Base-by-base conservation (phyloP, 176 grass and related monocot species). In the Dactylis glomerata region DNA sequence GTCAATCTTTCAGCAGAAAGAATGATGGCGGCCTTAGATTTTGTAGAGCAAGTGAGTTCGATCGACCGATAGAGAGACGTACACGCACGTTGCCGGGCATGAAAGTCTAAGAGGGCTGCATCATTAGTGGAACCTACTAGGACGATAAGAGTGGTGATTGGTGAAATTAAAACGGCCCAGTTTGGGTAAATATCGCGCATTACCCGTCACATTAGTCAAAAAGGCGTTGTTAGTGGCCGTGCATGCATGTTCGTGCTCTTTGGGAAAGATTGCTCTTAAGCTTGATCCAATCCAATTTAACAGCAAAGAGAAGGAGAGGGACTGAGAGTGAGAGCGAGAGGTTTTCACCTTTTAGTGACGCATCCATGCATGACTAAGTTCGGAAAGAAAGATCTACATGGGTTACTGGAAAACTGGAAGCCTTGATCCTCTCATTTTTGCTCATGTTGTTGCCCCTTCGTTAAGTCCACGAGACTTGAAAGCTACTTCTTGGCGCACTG, bases 381-480 rank as follows among this genome's bases (percentile, higher is more conserved):
- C 22, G 32, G 31, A 67, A 67, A 10, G 16, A 66, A 65, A 1
- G 30, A 62, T 31, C 28, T 9, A 0, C 15, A 33, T 30, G 28
- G 61, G 28, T 64, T 17, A 33, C n/a, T n/a, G n/a, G n/a, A n/a
- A n/a, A n/a, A n/a, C n/a, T n/a, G 8, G 37, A 40, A 40, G 37
- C 41, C 69, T 17, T 46, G 71, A 15, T 50, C 72, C 51, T 51
- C 72, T 32, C 28, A 10, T 51, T 47, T 33, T 1, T 46, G 41
- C 46, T 51, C 72, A 30, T 11, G 28, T 33, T 49, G 22, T 27
- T 50, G 38, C 28, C 71, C 71, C 44, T 50, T 30, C 6, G 42
- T 47, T 0, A 20, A 73, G 70, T 73, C 42, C 70, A 73, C 26
- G 70, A 73, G 70, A 73, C 42, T 73, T 73, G 70, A 73, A 73